Evolutionary conservation across 306 rosid species (phyloP), one percentile per base, ranked within the genome.

Genomic region (Fragaria iinumae): DNA sequence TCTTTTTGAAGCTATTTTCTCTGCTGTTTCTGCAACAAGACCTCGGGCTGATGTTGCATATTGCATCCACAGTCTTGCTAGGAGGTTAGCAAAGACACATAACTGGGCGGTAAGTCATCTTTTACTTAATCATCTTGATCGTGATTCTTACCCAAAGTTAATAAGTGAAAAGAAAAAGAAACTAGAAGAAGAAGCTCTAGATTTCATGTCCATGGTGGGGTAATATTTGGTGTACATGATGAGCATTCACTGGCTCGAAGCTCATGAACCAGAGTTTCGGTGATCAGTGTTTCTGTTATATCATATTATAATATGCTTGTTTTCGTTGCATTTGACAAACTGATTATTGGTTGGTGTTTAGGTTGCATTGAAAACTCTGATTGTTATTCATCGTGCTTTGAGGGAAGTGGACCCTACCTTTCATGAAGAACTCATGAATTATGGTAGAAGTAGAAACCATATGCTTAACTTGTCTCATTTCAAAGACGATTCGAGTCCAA

Each of bases 21-120:
- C 98, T 27, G 99, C 97, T n/a, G 80, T 93, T 88, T 96, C 97
- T 68, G 99, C 99, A 65, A 91, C 99, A 38, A 88, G 97, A 83
- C 98, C 99, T 67, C 85, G 99, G 36, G 99, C 99, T 4, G 99
- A 96, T 87, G 99, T 96, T 72, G 99, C 99, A 38, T 96, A 96
- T 80, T 96, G 98, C 90, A 96, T 96, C 76, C 99, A 93, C 53
- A 96, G 96, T 83, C 93, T 96, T 56, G 97, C 99, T 43, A 86
- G 98, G 80, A 83, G 99, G 68, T 83, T 96, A 74, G 87, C 99
- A 8, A 96, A 76, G 90, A 96, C 99, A 8, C 99, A 96, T 87
- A 96, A 93, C 76, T 96, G 99, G 99, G 98, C 98, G 78, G 99
- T 96, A 87, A 32, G 99, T 82, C 75, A 63, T 83, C 17, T 9